Conservation (phyloP, 805 yeast genomes). For the Cyberlindnera meyerae region DNA sequence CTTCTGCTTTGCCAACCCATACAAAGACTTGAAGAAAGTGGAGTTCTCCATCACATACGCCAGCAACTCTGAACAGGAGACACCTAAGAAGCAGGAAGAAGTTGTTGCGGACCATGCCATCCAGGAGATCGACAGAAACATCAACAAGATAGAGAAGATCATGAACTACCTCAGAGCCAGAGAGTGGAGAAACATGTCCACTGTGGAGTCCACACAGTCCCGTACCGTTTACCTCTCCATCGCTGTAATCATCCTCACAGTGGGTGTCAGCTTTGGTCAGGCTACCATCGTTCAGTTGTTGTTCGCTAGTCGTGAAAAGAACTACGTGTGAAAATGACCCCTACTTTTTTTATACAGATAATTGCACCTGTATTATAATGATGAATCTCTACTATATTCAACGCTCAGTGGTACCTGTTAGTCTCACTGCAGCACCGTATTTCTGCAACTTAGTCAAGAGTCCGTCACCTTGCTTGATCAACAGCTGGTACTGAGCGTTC, state of each 20-base stretch:
- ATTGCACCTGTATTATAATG: neutral
- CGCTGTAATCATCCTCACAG: slow-evolving; percentile 66
- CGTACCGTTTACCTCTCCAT: slow-evolving; percentile 75
- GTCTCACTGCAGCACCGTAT: slow-evolving; percentile 94
- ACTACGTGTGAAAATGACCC: slow-evolving; percentile 34
- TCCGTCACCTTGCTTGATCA: slow-evolving; percentile 89
- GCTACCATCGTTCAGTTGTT: slow-evolving; percentile 79
- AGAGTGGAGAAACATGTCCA: slow-evolving; percentile 93
- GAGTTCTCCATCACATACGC: slow-evolving; percentile 57
- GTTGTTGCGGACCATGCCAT: slow-evolving; percentile 50
- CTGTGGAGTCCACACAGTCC: slow-evolving; percentile 74
- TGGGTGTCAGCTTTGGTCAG: slow-evolving; percentile 71
- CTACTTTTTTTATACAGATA: neutral
- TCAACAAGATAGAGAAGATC: slow-evolving; percentile 52
- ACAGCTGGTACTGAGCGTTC: slow-evolving; percentile 83
- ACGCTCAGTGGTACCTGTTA: slow-evolving; percentile 90
- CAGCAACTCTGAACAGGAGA: slow-evolving; percentile 28
- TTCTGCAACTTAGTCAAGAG: slow-evolving; percentile 91
- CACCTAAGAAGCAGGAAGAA: slow-evolving; percentile 38
- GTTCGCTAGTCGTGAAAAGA: slow-evolving; percentile 50
- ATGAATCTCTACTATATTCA: too few species aligned
- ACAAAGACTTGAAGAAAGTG: slow-evolving; percentile 60
- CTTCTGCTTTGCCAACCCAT: slow-evolving; percentile 61
- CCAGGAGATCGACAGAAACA: slow-evolving; percentile 53
- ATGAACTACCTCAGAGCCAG: slow-evolving; percentile 90